Conservation (phyloP, 106 monocot species). For the Hemerocallis citrina region DNA sequence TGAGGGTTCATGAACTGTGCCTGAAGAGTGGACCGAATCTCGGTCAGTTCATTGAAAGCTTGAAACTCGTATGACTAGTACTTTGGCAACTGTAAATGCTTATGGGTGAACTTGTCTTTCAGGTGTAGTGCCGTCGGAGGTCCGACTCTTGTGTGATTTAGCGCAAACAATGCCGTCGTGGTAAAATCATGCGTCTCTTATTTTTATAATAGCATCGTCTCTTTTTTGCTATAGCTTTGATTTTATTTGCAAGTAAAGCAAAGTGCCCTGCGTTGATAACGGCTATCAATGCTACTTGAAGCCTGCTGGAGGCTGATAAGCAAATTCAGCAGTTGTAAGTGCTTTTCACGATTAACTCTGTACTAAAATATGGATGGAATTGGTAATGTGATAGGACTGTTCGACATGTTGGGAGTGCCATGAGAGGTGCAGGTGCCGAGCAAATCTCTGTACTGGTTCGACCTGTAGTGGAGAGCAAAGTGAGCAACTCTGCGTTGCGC, state of each 20-base stretch:
- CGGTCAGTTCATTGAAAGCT: slow-evolving; percentile 27
- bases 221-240: not conserved
- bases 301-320: too few species aligned
- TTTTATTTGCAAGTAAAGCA: too few species aligned
- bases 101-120: not conserved
- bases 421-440: slow-evolving; percentile 92
- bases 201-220: not conserved
- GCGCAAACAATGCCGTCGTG: slow-evolving; percentile 63
- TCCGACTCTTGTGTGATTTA: slow-evolving; percentile 83
- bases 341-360: too few species aligned
- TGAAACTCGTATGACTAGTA: not conserved
- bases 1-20: slow-evolving; percentile 82
- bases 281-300: too few species aligned
- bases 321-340: too few species aligned
- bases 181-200: slow-evolving; percentile 24
- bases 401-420: slow-evolving; percentile 87
- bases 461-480: slow-evolving; percentile 74
- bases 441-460: slow-evolving; percentile 84
- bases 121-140: slow-evolving; percentile 77
- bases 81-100: not conserved
- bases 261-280: too few species aligned
- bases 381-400: slow-evolving; percentile 47
- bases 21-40: slow-evolving; percentile 89
- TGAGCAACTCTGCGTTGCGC: slow-evolving; percentile 71
- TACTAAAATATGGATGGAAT: not conserved